Evolutionary conservation across 1,284 basidiomycete genomes (phyloP).

Genomic region (Golubevia sp.): DNA sequence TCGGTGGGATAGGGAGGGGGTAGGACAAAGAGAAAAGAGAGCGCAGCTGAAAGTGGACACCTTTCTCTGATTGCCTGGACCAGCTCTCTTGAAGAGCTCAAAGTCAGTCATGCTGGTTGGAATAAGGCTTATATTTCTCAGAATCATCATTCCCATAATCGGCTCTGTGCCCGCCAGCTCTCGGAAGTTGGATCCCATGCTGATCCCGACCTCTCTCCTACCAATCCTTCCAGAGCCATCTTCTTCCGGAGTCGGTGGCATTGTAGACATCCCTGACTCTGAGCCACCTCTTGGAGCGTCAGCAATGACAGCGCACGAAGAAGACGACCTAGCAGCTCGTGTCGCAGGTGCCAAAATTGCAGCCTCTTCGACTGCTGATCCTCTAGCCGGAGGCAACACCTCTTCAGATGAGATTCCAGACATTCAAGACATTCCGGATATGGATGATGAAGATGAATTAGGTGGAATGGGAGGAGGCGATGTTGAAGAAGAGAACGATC

Average conservation of each 20-base stretch:
- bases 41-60: too few species aligned
- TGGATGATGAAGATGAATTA: conserved; percentile 38
- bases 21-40: too few species aligned
- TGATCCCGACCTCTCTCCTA: not conserved
- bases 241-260: conserved; percentile 16
- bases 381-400: too few species aligned
- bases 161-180: too few species aligned
- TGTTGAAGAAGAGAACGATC: conserved; percentile 47
- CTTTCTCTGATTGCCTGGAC: too few species aligned
- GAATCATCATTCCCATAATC: too few species aligned
- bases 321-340: conserved; percentile 39
- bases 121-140: too few species aligned
- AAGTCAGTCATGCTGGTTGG: too few species aligned
- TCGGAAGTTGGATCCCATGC: too few species aligned
- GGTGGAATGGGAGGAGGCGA: conserved; percentile 31
- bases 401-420: conserved; percentile 37
- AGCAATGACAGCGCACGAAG: conserved; percentile 33
- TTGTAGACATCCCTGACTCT: conserved; percentile 47
- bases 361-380: not conserved
- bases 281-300: conserved; percentile 31
- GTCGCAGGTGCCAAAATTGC: conserved; percentile 30
- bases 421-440: conserved; percentile 17
- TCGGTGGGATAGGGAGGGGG: conserved; percentile 1
- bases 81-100: too few species aligned
- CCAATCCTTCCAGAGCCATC: not conserved